Evolutionary conservation across 2,329 filamentous ascomycete genomes (phyloP), one percentile per base, ranked within the genome.

Genomic region (Camillea tinctor): DNA sequence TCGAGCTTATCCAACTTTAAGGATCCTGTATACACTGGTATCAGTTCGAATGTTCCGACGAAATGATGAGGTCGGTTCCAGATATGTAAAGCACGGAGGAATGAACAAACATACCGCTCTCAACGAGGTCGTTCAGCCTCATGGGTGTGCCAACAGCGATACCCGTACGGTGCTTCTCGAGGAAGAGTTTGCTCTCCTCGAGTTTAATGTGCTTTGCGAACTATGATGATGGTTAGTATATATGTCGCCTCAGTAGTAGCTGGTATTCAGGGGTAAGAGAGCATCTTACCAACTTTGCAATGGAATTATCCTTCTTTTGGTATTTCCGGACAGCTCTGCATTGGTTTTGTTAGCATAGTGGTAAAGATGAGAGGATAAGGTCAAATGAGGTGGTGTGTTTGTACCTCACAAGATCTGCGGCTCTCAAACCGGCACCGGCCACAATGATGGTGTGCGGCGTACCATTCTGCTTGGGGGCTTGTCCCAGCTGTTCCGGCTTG

Each of bases 181-280:
- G 85, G 72, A 90, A 91, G 60, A 89, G 82, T 56, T 93, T 86
- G 36, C 93, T 91, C 69, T 98, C 94, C 56, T 91, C 86, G 11
- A 99, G 77, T 77, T 99, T 99, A 80, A 99, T 96, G 75, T 99
- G 95, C 76, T 99, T 99, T 30, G 95, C 94, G 75, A 99, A 99
- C 72, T 86, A 56, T 3, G 13, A 44, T 30, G 9, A 4, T 7
- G 22, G 54, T 72, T 58, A 71, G 65, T 24, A 36, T 22, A 9
- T 15, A 4, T 44, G 9, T 11, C 7, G 13, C 21, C 1, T 3
- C 24, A 20, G 15, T 56, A 22, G 5, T 30, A 23, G 30, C 23
- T 17, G 30, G 50, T 6, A 20, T 15, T n/a, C 17, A 50, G 8
- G 22, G 23, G 22, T 26, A 56, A 24, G 6, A 19, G 22, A 2